Evolutionary conservation across 2,329 filamentous ascomycete species (phyloP).

Genomic region (Botrytis cinerea): DNA sequence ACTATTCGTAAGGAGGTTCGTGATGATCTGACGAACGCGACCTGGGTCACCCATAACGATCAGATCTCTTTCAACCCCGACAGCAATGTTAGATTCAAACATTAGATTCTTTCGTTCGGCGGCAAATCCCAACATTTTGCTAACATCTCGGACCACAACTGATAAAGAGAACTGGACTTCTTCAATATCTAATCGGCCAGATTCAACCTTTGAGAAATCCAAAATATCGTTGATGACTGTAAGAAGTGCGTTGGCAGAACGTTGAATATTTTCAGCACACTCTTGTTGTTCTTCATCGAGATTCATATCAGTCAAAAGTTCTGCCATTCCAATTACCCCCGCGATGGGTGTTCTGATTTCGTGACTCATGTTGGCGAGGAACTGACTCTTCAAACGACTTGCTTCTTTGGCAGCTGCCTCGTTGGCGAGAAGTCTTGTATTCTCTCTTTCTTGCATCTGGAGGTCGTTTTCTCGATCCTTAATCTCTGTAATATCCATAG

Average conservation of each 20-base stretch:
- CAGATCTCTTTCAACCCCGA: conserved; percentile 61
- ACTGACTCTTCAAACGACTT: conserved; percentile 77
- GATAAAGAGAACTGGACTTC: conserved; percentile 76
- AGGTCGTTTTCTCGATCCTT: conserved; percentile 65
- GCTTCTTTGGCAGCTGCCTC: conserved; percentile 79
- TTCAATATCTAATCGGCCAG: conserved; percentile 74
- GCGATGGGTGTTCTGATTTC: conserved; percentile 78
- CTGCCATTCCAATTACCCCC: conserved; percentile 78
- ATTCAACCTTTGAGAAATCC: conserved; percentile 86
- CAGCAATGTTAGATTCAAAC: conserved; percentile 63
- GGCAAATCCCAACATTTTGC: conserved; percentile 84
- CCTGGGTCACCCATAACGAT: conserved; percentile 87
- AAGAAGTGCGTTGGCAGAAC: conserved; percentile 77
- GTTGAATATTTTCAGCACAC: conserved; percentile 75
- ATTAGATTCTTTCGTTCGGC: conserved; percentile 77
- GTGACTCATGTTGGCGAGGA: conserved; percentile 80
- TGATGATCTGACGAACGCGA: conserved; percentile 74
- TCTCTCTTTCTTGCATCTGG: conserved; percentile 66
- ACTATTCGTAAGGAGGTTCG: conserved; percentile 74
- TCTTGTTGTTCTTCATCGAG: conserved; percentile 71
- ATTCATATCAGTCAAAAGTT: conserved; percentile 68
- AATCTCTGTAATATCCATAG: conserved; percentile 76
- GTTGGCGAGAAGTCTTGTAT: conserved; percentile 69
- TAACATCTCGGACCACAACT: conserved; percentile 74
- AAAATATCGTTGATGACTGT: conserved; percentile 91